Evolutionary conservation across 805 yeast genomes (phyloP).

Genomic region (Monosporozyma yasuniensis): DNA sequence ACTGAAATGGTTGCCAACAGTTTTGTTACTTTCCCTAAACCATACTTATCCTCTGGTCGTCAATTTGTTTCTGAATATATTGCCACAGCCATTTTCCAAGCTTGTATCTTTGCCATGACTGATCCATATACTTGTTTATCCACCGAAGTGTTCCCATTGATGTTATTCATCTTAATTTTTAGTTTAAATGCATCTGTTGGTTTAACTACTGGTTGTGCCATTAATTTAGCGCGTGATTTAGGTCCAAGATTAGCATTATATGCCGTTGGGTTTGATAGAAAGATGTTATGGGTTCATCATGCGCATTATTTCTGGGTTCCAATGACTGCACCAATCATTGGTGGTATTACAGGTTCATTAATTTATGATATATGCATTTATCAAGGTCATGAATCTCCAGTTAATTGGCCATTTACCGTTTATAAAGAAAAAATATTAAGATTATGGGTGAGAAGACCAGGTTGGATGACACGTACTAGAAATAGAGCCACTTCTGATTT

Average conservation of each 20-base stretch:
- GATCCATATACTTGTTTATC: slow-evolving; percentile 43
- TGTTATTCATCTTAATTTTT: slow-evolving; percentile 37
- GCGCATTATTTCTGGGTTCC: slow-evolving; percentile 48
- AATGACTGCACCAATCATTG: slow-evolving; percentile 41
- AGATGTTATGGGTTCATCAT: slow-evolving; percentile 32
- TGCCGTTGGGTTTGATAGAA: slow-evolving; percentile 39
- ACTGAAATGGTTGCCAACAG: slow-evolving; percentile 33
- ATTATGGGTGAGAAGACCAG: slow-evolving; percentile 28
- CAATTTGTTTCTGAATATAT: slow-evolving; percentile 42
- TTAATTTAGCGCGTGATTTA: slow-evolving; percentile 47
- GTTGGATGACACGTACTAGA: slow-evolving; percentile 22
- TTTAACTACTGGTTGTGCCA: slow-evolving; percentile 46
- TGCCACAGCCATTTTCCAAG: slow-evolving; percentile 37
- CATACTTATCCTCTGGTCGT: slow-evolving; percentile 34
- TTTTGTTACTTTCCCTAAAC: slow-evolving; percentile 39
- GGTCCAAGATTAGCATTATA: slow-evolving; percentile 45
- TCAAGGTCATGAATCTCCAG: slow-evolving; percentile 45
- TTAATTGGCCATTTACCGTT: slow-evolving; percentile 34
- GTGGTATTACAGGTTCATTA: slow-evolving; percentile 40
- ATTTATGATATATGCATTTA: slow-evolving; percentile 44
- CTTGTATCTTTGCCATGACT: slow-evolving; percentile 42
- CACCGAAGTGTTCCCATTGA: slow-evolving; percentile 39
- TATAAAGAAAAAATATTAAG: slow-evolving; percentile 9
- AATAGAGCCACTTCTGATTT: slow-evolving; percentile 21
- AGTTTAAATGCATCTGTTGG: slow-evolving; percentile 42